phyloP scores from a whole-genome alignment of 2,329 filamentous ascomycete genomes.

The Apiospora aurea region DNA sequence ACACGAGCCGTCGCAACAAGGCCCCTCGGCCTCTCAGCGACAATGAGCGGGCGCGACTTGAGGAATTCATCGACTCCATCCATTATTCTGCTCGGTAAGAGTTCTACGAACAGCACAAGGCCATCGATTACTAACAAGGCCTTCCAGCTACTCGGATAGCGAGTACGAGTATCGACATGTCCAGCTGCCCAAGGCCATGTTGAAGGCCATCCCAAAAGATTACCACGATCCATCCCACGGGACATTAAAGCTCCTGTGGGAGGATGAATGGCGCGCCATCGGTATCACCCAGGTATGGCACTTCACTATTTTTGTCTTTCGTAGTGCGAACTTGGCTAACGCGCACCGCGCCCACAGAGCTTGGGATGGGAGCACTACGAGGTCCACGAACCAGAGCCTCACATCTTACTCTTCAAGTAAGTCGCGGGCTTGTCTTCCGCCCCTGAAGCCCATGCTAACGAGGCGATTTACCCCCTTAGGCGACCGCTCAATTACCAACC shows the following conservation, averaged over 20 bases:
- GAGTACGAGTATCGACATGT: conserved; percentile 98
- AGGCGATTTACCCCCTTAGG: conserved; percentile 51
- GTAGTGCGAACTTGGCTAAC: conserved; percentile 2
- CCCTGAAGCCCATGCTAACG: conserved; percentile 10
- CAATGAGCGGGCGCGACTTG: conserved; percentile 79
- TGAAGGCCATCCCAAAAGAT: conserved; percentile 94
- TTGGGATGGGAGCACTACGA: conserved; percentile 99
- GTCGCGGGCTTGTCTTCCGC: conserved; percentile 44
- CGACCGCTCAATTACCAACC: conserved; percentile 86
- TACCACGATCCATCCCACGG: conserved; percentile 91
- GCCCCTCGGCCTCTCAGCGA: conserved; percentile 82
- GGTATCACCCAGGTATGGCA: conserved; percentile 89
- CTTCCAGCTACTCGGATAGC: conserved; percentile 85
- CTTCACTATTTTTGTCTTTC: neutral
- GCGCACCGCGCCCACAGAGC: conserved; percentile 66
- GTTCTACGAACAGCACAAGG: conserved; percentile 14
- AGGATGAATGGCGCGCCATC: conserved; percentile 96
- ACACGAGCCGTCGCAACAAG: conserved; percentile 86
- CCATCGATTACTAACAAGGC: neutral
- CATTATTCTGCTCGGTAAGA: conserved; percentile 91
- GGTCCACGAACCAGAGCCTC: conserved; percentile 97
- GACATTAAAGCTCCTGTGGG: conserved; percentile 95
- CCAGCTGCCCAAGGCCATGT: conserved; percentile 96
- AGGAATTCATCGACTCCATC: conserved; percentile 92
- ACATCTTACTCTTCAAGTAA: conserved; percentile 98